Conservation (phyloP, 2,329 filamentous ascomycete genomes). For the Ambrosiella beaveri region DNA sequence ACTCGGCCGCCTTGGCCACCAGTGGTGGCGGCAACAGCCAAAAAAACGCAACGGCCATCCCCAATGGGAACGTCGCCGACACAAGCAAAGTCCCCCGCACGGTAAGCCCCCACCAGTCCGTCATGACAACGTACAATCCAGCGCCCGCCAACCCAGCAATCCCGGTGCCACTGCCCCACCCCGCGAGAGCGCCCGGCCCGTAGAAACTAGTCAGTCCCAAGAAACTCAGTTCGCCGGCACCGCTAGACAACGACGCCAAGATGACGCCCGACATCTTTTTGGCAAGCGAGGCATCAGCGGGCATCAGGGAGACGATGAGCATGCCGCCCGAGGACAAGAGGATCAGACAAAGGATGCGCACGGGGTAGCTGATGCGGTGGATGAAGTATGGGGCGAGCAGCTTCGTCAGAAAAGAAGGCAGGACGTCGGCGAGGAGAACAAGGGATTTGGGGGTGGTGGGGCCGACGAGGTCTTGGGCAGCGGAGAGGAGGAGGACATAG, state of each 20-base stretch:
- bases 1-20: conserved; percentile 23
- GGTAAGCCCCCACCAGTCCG: conserved; percentile 58
- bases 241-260: conserved; percentile 69
- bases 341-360: conserved; percentile 60
- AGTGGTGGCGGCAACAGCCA: conserved; percentile 42
- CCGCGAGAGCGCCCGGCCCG: conserved; percentile 67
- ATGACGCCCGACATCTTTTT: conserved; percentile 70
- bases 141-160: conserved; percentile 77
- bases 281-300: conserved; percentile 33
- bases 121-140: conserved; percentile 72
- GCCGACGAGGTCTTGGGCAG: conserved; percentile 87
- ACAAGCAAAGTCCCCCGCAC: conserved; percentile 59
- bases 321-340: conserved; percentile 66
- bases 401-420: conserved; percentile 79
- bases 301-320: conserved; percentile 72
- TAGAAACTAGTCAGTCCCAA: conserved; percentile 87
- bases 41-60: conserved; percentile 84
- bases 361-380: conserved; percentile 62
- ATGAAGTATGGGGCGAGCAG: conserved; percentile 87
- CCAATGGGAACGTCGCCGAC: conserved; percentile 58
- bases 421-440: conserved; percentile 81
- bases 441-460: conserved; percentile 69
- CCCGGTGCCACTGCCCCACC: conserved; percentile 86
- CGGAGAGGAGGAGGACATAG: conserved; percentile 91
- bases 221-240: conserved; percentile 80